Conservation (phyloP, 2,329 filamentous ascomycete genomes). For the Parastagonospora avenae region DNA sequence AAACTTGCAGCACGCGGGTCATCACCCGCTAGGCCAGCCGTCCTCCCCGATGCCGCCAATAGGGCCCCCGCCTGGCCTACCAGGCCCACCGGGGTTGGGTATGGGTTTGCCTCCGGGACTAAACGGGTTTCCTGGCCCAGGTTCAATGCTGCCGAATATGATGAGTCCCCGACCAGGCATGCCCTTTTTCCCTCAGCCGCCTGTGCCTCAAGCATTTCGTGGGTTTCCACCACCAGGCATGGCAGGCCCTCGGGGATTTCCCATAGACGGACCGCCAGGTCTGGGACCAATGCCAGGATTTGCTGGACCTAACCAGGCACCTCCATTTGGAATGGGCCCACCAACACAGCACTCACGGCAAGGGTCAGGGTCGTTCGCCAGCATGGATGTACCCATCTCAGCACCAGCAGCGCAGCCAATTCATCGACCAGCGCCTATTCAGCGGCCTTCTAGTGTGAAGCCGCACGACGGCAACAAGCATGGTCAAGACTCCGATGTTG, state of each 20-base stretch:
- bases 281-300: conserved; percentile 49
- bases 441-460: conserved; percentile 76
- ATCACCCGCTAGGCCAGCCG: conserved; percentile 63
- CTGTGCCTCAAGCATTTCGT: conserved; percentile 59
- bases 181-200: conserved; percentile 60
- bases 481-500: conserved; percentile 60
- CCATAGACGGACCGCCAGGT: conserved; percentile 57
- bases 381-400: conserved; percentile 61
- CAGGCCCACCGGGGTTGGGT: conserved; percentile 59
- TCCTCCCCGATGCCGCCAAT: conserved; percentile 69
- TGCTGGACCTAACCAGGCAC: conserved; percentile 36
- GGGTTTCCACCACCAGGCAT: conserved; percentile 65
- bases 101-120: conserved; percentile 57
- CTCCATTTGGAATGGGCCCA: conserved; percentile 48
- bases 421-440: conserved; percentile 82
- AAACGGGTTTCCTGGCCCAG: conserved; percentile 55
- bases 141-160: conserved; percentile 59
- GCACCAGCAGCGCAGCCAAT: conserved; percentile 71
- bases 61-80: conserved; percentile 61
- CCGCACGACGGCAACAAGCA: conserved; percentile 55
- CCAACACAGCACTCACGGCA: conserved; percentile 72
- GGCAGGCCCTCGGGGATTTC: conserved; percentile 62
- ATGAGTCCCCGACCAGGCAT: conserved; percentile 62
- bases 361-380: conserved; percentile 67
- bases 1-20: conserved; percentile 52